Evolutionary conservation across 1,139 yeast species (phyloP), one percentile per base, ranked within the genome.

Genomic region (Candida dubliniensis): DNA sequence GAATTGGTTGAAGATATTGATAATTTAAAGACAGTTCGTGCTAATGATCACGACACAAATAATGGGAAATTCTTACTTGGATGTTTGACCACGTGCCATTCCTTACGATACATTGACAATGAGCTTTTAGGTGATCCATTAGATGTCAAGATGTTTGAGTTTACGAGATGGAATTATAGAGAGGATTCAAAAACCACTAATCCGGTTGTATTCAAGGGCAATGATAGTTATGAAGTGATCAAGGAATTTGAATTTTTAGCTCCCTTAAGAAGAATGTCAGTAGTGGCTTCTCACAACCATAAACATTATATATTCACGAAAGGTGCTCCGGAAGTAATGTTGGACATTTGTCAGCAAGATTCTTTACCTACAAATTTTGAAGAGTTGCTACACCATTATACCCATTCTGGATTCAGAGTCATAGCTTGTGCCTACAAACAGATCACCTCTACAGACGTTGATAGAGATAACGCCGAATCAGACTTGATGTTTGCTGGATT

Each of bases 301-400:
- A 63, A 64, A 26, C 60, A 65, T 43, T 67, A 65, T 48, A 79
- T 87, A 0, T 85, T 79, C 59, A 87, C 93, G 11, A 93, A 93
- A 60, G 99, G 99, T 41, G 99, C 99, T 0, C 99, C 99, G 0
- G 99, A 93, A 62, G 88, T 91, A n/a, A 87, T 93, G 77, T 71
- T 76, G 31, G 86, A 82, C 26, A 81, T 93, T 34, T 93, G 99
- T 65, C 67, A 69, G 13, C 79, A 82, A 1, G 80, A 77, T 15
- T 69, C 91, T 0, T 64, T 95, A 36, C 99, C 99, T 0, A 60
- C 63, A 1, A 79, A 90, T 57, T 95, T 79, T 60, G 85, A 85
- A 24, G 87, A 85, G 35, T 61, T 87, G 18, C 71, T 95, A 34
- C 85, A 88, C 56, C 76, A 83, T 47, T 95, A 93, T 60, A 93